Evolutionary conservation across 2,329 filamentous ascomycete species (phyloP).

Genomic region (Proliferodiscus dingleyae): DNA sequence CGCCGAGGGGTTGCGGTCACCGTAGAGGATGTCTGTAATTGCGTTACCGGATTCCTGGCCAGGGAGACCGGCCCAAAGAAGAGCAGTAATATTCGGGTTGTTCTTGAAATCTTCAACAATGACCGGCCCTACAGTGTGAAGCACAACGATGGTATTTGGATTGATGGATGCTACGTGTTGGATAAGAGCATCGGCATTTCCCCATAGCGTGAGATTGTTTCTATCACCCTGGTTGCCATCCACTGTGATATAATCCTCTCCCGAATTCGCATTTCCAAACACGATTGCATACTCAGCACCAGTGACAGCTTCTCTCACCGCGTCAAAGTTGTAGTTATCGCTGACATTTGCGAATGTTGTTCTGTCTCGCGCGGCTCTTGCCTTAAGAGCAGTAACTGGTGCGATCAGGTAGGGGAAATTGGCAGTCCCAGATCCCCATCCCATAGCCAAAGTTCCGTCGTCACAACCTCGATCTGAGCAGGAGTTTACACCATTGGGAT

Average conservation of each 20-base stretch:
- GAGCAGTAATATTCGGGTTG: constrained; percentile 75
- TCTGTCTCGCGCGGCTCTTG: constrained; percentile 55
- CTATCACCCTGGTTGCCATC: constrained; percentile 83
- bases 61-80: constrained; percentile 78
- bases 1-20: constrained; percentile 68
- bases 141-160: constrained; percentile 85
- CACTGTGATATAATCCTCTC: constrained; percentile 79
- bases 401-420: constrained; percentile 73
- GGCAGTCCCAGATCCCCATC: constrained; percentile 72
- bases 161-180: constrained; percentile 70
- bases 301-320: constrained; percentile 60
- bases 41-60: constrained; percentile 81
- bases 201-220: constrained; percentile 89
- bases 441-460: constrained; percentile 63
- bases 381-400: constrained; percentile 65
- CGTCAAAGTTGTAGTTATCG: constrained; percentile 47
- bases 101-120: constrained; percentile 70
- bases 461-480: constrained; percentile 55
- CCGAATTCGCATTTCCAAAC: constrained; percentile 81
- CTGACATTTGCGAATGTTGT: constrained; percentile 61
- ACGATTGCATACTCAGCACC: constrained; percentile 70
- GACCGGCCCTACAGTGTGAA: constrained; percentile 81
- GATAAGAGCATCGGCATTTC: constrained; percentile 74
- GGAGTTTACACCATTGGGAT: constrained; percentile 71
- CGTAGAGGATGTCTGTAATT: constrained; percentile 76